Evolutionary conservation across 2,329 filamentous ascomycete species (phyloP), one percentile per base, ranked within the genome.

Genomic region (Colletotrichum trifolii): DNA sequence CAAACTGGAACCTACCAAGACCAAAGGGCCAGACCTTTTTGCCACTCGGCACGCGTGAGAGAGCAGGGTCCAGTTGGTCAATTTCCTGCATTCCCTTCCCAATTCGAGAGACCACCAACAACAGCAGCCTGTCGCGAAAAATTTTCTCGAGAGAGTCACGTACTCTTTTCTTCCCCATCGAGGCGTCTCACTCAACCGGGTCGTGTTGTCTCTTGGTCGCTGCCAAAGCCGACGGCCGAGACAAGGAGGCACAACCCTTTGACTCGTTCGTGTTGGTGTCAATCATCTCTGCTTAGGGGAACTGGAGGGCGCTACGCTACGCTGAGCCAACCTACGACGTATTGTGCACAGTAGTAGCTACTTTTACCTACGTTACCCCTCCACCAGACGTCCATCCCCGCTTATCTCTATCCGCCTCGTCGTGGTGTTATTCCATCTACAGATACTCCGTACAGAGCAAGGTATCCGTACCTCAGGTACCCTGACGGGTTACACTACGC

Each of bases 161-260:
- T 58, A 48, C 52, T 45, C 47, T 35, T 57, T 56, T 33, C 59
- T 56, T 52, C 35, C 39, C 25, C 50, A 50, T 57, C 39, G 38
- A 25, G 25, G 13, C 3, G 8, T 15, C 12, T 43, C 42, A n/a
- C 15, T 13, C 15, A 8, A 17, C 47, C 54, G 47, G 33, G 8
- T 46, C 50, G 50, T 25, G 12, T 34, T 52, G 47, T 48, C 34
- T 49, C 35, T 55, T 25, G 49, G 33, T 48, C 54, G 43, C 43
- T 64, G 64, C 64, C 64, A 66, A 64, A 64, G 58, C 58, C 58
- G 62, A 62, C 61, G 61, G 47, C 50, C 62, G 62, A 65, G 58
- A 65, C 62, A 65, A 56, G 52, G 25, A 56, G 52, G 35, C 58
- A 45, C 58, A 56, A 38, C 45, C 52, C 42, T 46, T 38, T 34